Evolutionary conservation across 345 rosid genomes (phyloP).

Genomic region (Leavenworthia alabamica): DNA sequence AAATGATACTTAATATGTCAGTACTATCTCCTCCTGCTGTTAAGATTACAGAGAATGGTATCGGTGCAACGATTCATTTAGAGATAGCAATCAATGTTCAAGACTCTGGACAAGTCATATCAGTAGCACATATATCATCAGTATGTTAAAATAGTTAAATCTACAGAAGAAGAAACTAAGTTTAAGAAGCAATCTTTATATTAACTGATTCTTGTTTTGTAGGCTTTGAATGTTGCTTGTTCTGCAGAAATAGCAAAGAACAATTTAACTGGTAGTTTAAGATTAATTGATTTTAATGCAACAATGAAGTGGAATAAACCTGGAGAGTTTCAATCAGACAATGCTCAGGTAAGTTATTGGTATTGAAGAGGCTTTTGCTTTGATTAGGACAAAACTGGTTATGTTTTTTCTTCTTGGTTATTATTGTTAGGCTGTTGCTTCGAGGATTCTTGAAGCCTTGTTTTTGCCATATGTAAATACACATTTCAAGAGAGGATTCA

Average conservation of each 20-base stretch:
- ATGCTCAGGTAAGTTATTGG: slow-evolving; percentile 39
- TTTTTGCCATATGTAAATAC: slow-evolving; percentile 54
- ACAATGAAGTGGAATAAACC: slow-evolving; percentile 51
- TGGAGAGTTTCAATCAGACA: slow-evolving; percentile 44
- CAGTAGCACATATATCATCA: slow-evolving; percentile 56
- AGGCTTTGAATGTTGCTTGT: slow-evolving; percentile 44
- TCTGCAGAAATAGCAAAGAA: slow-evolving; percentile 41
- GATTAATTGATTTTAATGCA: slow-evolving; percentile 36
- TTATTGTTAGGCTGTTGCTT: slow-evolving; percentile 36
- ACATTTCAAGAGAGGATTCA: slow-evolving; percentile 48
- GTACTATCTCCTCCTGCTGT: slow-evolving; percentile 51
- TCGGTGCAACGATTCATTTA: slow-evolving; percentile 35
- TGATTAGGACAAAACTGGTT: slow-evolving; percentile 1
- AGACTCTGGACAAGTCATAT: slow-evolving; percentile 38
- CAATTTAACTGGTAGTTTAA: slow-evolving; percentile 47
- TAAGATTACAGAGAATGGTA: slow-evolving; percentile 32
- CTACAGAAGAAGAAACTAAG: background rate
- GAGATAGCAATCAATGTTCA: slow-evolving; percentile 49
- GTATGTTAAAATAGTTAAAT: slow-evolving; percentile 32
- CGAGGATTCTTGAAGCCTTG: slow-evolving; percentile 37
- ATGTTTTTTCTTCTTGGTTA: background rate
- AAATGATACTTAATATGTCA: slow-evolving; percentile 46
- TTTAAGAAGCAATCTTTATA: background rate
- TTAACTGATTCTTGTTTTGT: slow-evolving; percentile 15
- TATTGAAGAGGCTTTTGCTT: background rate